Percentiles rank a stretch among this genome's conserved stretches.
phyloP scores from a whole-genome alignment of 169 alveolate genomes.

The Eimeria maxima region DNA sequence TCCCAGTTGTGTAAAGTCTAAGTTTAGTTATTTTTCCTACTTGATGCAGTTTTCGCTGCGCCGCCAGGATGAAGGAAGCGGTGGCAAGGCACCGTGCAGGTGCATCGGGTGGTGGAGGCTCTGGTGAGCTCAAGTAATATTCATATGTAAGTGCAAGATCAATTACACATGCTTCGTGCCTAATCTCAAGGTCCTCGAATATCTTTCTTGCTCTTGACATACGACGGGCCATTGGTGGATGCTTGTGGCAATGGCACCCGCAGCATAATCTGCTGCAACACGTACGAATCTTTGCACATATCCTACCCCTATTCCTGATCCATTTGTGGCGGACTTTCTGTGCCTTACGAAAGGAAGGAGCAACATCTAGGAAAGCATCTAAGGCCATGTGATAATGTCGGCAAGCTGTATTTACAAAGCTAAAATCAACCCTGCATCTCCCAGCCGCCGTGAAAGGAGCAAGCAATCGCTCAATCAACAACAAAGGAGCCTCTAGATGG shows the following conservation, averaged over 20 bases:
- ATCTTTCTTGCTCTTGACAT: conserved; percentile 70
- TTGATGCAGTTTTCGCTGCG: conserved; percentile 70
- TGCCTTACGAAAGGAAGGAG: conserved; percentile 70
- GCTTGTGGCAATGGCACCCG: conserved; percentile 76
- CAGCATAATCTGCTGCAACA: conserved; percentile 72
- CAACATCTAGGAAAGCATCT: conserved; percentile 63
- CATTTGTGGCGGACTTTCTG: conserved; percentile 63
- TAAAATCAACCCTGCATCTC: conserved; percentile 58
- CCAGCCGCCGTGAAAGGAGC: conserved; percentile 47
- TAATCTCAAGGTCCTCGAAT: conserved; percentile 68
- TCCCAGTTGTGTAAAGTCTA: background rate
- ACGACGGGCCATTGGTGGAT: conserved; percentile 79
- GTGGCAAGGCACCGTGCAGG: conserved; percentile 76
- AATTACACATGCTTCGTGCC: conserved; percentile 58
- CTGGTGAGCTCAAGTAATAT: conserved; percentile 72
- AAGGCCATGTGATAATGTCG: conserved; percentile 70
- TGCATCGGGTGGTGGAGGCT: conserved; percentile 73
- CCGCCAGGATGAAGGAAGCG: conserved; percentile 54
- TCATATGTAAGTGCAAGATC: conserved; percentile 66
- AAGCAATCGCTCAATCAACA: conserved; percentile 68
- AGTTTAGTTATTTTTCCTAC: background rate
- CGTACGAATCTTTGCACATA: conserved; percentile 47
- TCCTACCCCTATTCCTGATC: conserved; percentile 71
- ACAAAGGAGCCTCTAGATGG: conserved; percentile 65
- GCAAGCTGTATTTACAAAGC: conserved; percentile 70